Percentiles rank a stretch among this genome's conserved stretches.
Evolutionary conservation across 352 stramenopile species (phyloP).

Genomic region (Phytophthora cryptogea): DNA sequence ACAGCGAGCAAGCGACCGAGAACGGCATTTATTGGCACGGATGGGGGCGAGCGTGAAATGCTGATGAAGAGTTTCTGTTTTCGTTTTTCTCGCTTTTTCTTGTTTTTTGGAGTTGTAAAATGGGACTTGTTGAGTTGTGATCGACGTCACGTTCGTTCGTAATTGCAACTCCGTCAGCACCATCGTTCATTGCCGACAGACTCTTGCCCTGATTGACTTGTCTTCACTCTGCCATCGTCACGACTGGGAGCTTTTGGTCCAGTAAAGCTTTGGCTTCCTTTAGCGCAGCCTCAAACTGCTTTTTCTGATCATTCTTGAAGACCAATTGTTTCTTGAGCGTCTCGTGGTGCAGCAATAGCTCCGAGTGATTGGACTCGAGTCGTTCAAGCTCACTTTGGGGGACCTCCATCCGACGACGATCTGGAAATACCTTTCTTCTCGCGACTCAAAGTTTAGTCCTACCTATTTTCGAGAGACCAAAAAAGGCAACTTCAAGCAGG

Average conservation of each 20-base stretch:
- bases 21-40: slow-evolving; percentile 37
- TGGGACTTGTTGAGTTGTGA: slow-evolving; percentile 30
- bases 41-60: slow-evolving; percentile 30
- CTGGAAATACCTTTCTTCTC: background rate
- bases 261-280: slow-evolving; percentile 32
- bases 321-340: slow-evolving; percentile 54
- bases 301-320: slow-evolving; percentile 47
- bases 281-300: slow-evolving; percentile 45
- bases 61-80: slow-evolving; percentile 37
- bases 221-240: slow-evolving; percentile 5
- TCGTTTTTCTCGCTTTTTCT: slow-evolving; percentile 16
- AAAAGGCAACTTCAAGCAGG: slow-evolving; percentile 6
- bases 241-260: slow-evolving; percentile 1
- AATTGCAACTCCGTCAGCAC: background rate
- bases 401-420: slow-evolving; percentile 15
- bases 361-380: slow-evolving; percentile 60
- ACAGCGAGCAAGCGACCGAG: slow-evolving; percentile 19
- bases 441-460: background rate
- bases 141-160: slow-evolving; percentile 23
- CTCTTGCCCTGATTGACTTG: slow-evolving; percentile 1
- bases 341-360: slow-evolving; percentile 62
- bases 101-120: slow-evolving; percentile 33
- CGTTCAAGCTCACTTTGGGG: slow-evolving; percentile 46
- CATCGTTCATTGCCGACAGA: background rate
- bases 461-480: background rate